Percentiles rank a stretch among this genome's conserved stretches.
Conservation (phyloP, 164 flowering plant genomes). For the Platanus orientalis region DNA sequence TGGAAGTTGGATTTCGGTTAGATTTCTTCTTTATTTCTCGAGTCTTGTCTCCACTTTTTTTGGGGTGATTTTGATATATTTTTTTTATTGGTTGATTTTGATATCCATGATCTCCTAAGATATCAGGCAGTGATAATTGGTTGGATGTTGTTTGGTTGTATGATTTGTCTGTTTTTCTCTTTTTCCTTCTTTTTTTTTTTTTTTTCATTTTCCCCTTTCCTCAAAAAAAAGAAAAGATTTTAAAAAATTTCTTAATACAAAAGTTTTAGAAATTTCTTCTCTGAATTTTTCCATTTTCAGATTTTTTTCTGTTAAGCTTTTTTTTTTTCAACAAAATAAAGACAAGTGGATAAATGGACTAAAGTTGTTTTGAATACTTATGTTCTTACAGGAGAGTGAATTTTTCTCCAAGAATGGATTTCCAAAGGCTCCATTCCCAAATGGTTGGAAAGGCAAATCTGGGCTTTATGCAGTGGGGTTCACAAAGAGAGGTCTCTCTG, state of each 20-base stretch:
- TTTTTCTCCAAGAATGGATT: slow-evolving; percentile 56
- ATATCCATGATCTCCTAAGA: no score
- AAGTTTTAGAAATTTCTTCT: not conserved
- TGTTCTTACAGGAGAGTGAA: slow-evolving; percentile 43
- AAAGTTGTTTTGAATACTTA: not conserved
- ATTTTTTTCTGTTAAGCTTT: no score
- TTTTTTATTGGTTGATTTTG: no score
- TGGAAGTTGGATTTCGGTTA: not conserved
- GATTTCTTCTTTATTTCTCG: not conserved
- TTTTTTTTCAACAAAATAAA: no score
- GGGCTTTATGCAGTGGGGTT: slow-evolving; percentile 79
- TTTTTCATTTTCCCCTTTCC: no score
- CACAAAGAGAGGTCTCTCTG: slow-evolving; percentile 66
- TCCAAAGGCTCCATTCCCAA: slow-evolving; percentile 52
- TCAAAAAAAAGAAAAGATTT: not conserved
- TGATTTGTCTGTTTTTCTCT: no score
- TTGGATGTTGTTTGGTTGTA: no score
- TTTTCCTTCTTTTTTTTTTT: no score
- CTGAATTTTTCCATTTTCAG: not conserved
- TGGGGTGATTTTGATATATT: not conserved
- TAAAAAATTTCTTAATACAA: not conserved
- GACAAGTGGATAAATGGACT: not conserved
- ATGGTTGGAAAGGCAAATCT: slow-evolving; percentile 62
- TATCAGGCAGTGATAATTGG: no score
- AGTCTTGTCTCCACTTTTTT: not conserved